Evolutionary conservation across 176 grass and related monocot genomes (phyloP).

Genomic region (Phoenix dactylifera): DNA sequence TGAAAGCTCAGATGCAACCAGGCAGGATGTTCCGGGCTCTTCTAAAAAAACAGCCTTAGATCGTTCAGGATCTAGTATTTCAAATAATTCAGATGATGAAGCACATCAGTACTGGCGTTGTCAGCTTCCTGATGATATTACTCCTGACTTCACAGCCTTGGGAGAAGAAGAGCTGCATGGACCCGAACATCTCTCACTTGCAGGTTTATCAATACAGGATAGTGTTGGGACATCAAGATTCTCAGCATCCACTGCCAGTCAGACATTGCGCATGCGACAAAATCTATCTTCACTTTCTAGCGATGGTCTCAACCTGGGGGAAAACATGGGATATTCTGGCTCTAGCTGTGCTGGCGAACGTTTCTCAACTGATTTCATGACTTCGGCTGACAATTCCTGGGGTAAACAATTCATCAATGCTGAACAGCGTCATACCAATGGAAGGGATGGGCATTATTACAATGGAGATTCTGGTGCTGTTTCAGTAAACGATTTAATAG

Average conservation of each 20-base stretch:
- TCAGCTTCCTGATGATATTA: conserved; percentile 91
- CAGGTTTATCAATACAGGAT: conserved; percentile 64
- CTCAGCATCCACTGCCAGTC: conserved; percentile 36
- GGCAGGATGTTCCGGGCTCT: conserved; percentile 21
- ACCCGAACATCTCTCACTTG: conserved; percentile 57
- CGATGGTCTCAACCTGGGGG: conserved; percentile 22
- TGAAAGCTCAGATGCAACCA: conserved; percentile 36
- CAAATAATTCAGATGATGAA: conserved; percentile 78
- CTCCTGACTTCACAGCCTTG: conserved; percentile 71
- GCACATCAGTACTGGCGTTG: conserved; percentile 75
- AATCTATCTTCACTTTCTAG: conserved; percentile 37
- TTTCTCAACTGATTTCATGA: conserved; percentile 31
- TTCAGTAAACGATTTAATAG: conserved; percentile 27
- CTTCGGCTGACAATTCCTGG: conserved; percentile 52
- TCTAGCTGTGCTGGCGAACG: conserved; percentile 35
- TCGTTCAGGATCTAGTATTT: conserved; percentile 35
- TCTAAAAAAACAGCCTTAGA: conserved; percentile 44
- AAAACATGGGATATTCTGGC: conserved; percentile 39
- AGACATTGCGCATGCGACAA: conserved; percentile 35
- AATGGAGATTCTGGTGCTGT: conserved; percentile 54
- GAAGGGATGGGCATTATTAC: conserved; percentile 48
- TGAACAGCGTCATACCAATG: conserved; percentile 40
- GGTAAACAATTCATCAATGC: conserved; percentile 44
- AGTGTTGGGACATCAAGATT: conserved; percentile 39
- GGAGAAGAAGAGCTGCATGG: conserved; percentile 55